These are phyloP conservation scores for Microsporum audouinii DNA, from an alignment of 2,329 filamentous ascomycete species.

Conservation along the genomic window DNA sequence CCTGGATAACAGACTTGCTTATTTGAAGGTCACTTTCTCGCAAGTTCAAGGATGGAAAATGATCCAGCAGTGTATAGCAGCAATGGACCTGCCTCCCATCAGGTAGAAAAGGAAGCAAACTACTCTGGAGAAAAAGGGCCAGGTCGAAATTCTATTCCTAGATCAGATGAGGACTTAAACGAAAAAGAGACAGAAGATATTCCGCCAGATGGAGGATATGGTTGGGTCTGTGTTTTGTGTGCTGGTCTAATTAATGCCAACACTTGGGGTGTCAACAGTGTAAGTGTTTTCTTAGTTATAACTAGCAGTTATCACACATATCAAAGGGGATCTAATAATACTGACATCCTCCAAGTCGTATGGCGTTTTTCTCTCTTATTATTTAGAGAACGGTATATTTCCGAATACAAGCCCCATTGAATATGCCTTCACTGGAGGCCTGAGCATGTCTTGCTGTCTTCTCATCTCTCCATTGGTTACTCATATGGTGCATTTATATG, in stretches of 20 bases:
- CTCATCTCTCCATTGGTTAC: slow-evolving; percentile 48
- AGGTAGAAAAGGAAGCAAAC: background rate
- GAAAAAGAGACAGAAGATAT: slow-evolving; percentile 26
- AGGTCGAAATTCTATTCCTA: background rate
- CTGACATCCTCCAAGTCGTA: slow-evolving; percentile 26
- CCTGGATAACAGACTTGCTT: background rate
- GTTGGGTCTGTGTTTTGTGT: slow-evolving; percentile 49
- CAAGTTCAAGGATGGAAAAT: background rate
- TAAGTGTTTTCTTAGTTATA: slow-evolving; percentile 23
- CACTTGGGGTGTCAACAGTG: slow-evolving; percentile 63
- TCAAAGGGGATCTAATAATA: background rate
- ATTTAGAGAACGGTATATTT: slow-evolving; percentile 45
- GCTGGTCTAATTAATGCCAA: slow-evolving; percentile 53
- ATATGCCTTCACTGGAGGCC: slow-evolving; percentile 50
- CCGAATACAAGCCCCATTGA: slow-evolving; percentile 43
- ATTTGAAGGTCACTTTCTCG: background rate
- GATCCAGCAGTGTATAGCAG: background rate
- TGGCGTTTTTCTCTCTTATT: slow-evolving; percentile 50
- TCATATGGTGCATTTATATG: slow-evolving; percentile 40
- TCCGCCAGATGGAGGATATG: slow-evolving; percentile 48
- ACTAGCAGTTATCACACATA: background rate
- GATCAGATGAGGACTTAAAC: background rate
- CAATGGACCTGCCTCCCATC: background rate
- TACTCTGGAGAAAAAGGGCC: background rate
- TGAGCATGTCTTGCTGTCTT: slow-evolving; percentile 48